phyloP scores from a whole-genome alignment of 2,329 filamentous ascomycete genomes.

The Ustulina deusta region DNA sequence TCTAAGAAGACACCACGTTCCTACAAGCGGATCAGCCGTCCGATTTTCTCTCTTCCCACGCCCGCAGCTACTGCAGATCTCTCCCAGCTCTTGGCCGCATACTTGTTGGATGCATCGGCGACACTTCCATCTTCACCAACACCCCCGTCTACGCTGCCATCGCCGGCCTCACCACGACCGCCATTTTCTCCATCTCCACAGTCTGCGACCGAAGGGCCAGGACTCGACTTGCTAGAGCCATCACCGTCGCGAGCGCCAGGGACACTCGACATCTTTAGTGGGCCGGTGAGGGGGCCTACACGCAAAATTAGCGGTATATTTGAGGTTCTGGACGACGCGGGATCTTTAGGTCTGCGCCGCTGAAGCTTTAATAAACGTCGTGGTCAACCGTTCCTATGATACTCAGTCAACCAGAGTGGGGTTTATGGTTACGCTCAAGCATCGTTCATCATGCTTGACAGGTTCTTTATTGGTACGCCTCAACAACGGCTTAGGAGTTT shows the following conservation, averaged over 20 bases:
- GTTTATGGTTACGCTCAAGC: not conserved
- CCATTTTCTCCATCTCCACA: slow-evolving; percentile 28
- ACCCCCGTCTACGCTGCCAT: slow-evolving; percentile 32
- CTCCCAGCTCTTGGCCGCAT: slow-evolving; percentile 42
- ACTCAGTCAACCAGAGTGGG: not conserved
- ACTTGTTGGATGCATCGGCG: slow-evolving; percentile 35
- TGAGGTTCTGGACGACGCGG: slow-evolving; percentile 42
- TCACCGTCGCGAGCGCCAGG: slow-evolving; percentile 32
- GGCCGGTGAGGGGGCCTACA: slow-evolving; percentile 35
- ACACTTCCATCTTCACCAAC: slow-evolving; percentile 31
- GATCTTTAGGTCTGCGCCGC: slow-evolving; percentile 1
- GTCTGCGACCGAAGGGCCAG: slow-evolving; percentile 33
- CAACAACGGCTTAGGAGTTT: not conserved
- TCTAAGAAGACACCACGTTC: slow-evolving; percentile 41
- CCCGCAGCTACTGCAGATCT: slow-evolving; percentile 39
- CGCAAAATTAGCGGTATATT: slow-evolving; percentile 47
- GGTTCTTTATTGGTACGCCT: not conserved
- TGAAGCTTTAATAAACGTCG: slow-evolving; percentile 7
- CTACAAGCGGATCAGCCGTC: slow-evolving; percentile 47
- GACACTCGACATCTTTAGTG: slow-evolving; percentile 36
- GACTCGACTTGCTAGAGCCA: slow-evolving; percentile 43
- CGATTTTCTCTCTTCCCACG: slow-evolving; percentile 39
- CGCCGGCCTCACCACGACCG: slow-evolving; percentile 39
- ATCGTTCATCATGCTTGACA: not conserved
- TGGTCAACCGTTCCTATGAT: not conserved